Base-by-base conservation (phyloP, 2,329 filamentous ascomycete genomes). In the Pseudogymnoascus sp. region DNA sequence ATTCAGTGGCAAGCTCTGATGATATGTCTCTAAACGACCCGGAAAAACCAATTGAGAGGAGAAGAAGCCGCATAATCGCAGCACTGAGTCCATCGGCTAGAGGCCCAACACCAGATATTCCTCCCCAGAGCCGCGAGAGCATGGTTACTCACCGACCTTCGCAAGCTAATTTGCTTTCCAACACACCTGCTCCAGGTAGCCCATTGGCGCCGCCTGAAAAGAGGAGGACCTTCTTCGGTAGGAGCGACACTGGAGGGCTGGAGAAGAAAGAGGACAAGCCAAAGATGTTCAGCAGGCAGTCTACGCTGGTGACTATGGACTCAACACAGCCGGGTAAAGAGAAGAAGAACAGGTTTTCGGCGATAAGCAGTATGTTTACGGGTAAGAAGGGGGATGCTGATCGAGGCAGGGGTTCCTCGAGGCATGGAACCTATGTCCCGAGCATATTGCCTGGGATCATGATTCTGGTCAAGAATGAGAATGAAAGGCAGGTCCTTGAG, bases 281-380 rank as follows among this genome's bases (percentile, higher is more conserved):
- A 11, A 74, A 69, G 25, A 73, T 68, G 43, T 51, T 68, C 21
- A 54, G 64, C 31, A 68, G 68, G n/a, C 62, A 68, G 62, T 65
- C 45, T 54, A 54, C 45, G 1, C 45, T 16, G 45, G 23, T 54
- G 3, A 54, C 45, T 7, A 28, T 54, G 45, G 45, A 54, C 14
- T 54, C 45, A 3, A 71, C 5, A 60, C 31, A 66, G 45, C 6
- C 60, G 51, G 67, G 70, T 13, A 67, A 68, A 14, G 21, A 62
- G 19, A 73, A 72, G 68, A 82, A 80, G 72, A 81, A 80, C 66
- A 75, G 80, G 10, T 79, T 83, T 65, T 81, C 81, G 0, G 77
- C 65, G 4, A 62, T 72, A 16, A 68, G 68, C 21, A 67, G 67
- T 11, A 66, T 73, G 23, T 72, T 73, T 65, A 28, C 45, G 23